Percentiles rank a stretch among this genome's conserved stretches.
These are phyloP conservation scores for Hypoxylon rubiginosum DNA, from an alignment of 2,329 filamentous ascomycete genomes.

Conservation along the genomic window DNA sequence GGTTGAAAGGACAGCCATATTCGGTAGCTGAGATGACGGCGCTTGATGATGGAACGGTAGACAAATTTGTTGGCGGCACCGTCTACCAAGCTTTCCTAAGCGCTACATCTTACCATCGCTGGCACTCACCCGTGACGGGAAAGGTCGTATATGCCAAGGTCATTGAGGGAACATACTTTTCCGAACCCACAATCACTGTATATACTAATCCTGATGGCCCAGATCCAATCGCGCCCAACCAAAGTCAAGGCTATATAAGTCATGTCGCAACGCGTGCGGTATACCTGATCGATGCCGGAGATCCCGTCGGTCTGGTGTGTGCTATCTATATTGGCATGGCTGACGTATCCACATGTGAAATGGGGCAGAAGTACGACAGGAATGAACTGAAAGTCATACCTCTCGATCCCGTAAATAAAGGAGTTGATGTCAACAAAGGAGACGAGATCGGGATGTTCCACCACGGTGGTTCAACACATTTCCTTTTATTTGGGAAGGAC, in stretches of 20 bases:
- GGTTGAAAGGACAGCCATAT: slow-evolving; percentile 69
- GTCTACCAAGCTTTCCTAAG: slow-evolving; percentile 70
- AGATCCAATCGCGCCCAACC: slow-evolving; percentile 50
- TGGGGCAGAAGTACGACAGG: slow-evolving; percentile 64
- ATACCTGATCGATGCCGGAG: slow-evolving; percentile 76
- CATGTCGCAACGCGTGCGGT: slow-evolving; percentile 74
- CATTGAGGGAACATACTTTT: slow-evolving; percentile 67
- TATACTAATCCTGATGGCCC: slow-evolving; percentile 49
- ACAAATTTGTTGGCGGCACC: slow-evolving; percentile 65
- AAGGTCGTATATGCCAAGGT: slow-evolving; percentile 62
- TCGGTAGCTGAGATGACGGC: slow-evolving; percentile 64
- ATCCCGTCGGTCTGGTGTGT: slow-evolving; percentile 74
- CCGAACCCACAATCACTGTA: slow-evolving; percentile 62
- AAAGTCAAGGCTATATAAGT: slow-evolving; percentile 73
- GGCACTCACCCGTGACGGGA: slow-evolving; percentile 68
- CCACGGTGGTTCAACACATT: slow-evolving; percentile 36
- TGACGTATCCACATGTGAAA: slow-evolving; percentile 78
- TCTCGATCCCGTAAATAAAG: neutral
- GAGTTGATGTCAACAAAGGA: slow-evolving; percentile 5
- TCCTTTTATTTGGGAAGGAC: slow-evolving; percentile 24
- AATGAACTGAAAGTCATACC: slow-evolving; percentile 4
- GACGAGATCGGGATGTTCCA: slow-evolving; percentile 39
- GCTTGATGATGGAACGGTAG: slow-evolving; percentile 55
- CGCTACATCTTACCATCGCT: slow-evolving; percentile 68
- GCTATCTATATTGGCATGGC: slow-evolving; percentile 80